Conservation (phyloP, 805 yeast genomes). For the Teunomyces atbi region DNA sequence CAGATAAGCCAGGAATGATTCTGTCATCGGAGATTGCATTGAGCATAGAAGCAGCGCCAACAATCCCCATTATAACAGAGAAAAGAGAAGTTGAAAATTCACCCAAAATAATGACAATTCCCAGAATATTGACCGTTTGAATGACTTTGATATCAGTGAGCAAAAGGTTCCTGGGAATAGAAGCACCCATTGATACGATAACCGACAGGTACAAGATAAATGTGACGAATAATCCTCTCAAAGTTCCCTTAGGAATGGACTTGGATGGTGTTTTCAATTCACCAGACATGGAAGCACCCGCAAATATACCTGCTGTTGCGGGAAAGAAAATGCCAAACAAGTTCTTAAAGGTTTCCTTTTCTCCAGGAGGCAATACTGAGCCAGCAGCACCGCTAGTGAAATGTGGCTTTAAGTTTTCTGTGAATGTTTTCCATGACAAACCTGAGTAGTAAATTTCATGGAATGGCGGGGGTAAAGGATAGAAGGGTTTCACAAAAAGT, state of each 20-base stretch:
- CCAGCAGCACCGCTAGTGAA: constrained; percentile 95
- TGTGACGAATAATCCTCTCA: constrained; percentile 77
- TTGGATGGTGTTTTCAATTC: constrained; percentile 82
- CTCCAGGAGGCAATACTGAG: constrained; percentile 51
- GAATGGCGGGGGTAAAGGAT: constrained; percentile 51
- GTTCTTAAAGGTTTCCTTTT: constrained; percentile 72
- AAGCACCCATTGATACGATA: constrained; percentile 72
- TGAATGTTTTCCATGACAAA: constrained; percentile 62
- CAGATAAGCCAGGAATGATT: constrained; percentile 74
- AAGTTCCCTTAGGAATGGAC: constrained; percentile 91
- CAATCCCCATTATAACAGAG: constrained; percentile 91
- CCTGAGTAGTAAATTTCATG: constrained; percentile 62
- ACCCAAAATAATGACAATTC: constrained; percentile 74
- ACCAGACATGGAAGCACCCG: constrained; percentile 99
- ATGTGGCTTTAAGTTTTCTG: constrained; percentile 68
- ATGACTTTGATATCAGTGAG: constrained; percentile 79
- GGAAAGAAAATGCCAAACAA: constrained; percentile 96
- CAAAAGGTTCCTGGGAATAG: constrained; percentile 78
- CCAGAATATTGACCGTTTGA: constrained; percentile 73
- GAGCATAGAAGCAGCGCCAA: constrained; percentile 89
- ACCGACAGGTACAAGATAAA: constrained; percentile 77
- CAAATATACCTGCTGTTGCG: constrained; percentile 97
- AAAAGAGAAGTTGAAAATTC: constrained; percentile 89
- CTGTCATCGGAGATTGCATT: constrained; percentile 90
- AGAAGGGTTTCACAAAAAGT: constrained; percentile 55